A percentile compares a stretch with the other conserved stretches of the same genome.
These are phyloP conservation scores for Chytriomyces confervae DNA, from an alignment of 192 early-diverging fungal species.

Conservation along the genomic window DNA sequence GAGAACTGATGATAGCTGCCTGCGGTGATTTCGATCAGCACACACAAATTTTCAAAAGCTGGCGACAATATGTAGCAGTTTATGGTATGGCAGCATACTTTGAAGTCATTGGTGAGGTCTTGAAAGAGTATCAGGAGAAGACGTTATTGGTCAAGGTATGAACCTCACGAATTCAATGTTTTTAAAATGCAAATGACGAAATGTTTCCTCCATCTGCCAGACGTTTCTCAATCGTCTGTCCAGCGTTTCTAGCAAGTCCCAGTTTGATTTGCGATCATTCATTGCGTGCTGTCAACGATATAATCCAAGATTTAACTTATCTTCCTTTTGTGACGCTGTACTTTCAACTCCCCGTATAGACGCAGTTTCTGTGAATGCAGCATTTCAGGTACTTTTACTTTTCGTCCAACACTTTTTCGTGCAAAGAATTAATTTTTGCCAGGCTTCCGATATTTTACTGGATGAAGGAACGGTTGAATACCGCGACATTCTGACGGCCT, in stretches of 20 bases:
- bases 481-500: slow-evolving; percentile 12
- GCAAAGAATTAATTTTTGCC: too few relatives aligned
- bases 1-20: slow-evolving; percentile 3
- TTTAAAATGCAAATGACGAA: neutral
- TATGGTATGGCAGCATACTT: slow-evolving; percentile 21
- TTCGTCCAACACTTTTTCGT: neutral
- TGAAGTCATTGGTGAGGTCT: slow-evolving; percentile 20
- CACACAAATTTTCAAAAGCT: slow-evolving; percentile 14
- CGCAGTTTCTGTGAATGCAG: slow-evolving; percentile 20
- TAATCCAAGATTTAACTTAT: slow-evolving; percentile 27
- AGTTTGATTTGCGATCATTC: slow-evolving; percentile 35
- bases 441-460: slow-evolving; percentile 30
- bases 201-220: neutral
- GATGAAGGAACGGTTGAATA: slow-evolving; percentile 27
- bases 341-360: slow-evolving; percentile 21
- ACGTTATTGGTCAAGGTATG: slow-evolving; percentile 26
- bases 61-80: slow-evolving; percentile 27
- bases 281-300: slow-evolving; percentile 12
- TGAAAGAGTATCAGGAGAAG: slow-evolving; percentile 15
- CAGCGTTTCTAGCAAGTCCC: slow-evolving; percentile 12
- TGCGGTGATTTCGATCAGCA: slow-evolving; percentile 15
- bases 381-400: slow-evolving; percentile 12
- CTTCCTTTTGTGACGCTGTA: slow-evolving; percentile 23
- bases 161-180: neutral
- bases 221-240: slow-evolving; percentile 29